A percentile compares a stretch with the other conserved stretches of the same genome.
phyloP scores from a whole-genome alignment of 495 filamentous ascomycete genomes.

The Cercophora sp. region DNA sequence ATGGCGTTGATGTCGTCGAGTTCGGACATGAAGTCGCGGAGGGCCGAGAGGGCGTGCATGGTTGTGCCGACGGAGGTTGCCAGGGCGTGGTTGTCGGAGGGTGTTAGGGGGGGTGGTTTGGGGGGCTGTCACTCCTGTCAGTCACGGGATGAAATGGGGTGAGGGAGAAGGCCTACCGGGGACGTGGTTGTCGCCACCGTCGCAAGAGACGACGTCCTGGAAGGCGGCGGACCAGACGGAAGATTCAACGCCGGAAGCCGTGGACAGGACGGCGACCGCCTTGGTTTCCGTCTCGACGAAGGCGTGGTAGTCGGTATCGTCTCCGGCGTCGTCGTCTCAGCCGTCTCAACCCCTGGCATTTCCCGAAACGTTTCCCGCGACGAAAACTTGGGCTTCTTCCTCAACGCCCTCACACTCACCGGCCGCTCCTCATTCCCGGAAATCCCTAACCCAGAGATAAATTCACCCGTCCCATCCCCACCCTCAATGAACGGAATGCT shows the following conservation, averaged over 20 bases:
- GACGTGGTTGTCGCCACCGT: neutral
- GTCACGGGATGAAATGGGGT: too few species aligned
- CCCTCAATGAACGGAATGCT: neutral
- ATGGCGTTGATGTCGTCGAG: neutral
- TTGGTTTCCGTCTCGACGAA: too few species aligned
- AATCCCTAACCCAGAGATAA: too few species aligned
- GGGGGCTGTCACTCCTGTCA: too few species aligned
- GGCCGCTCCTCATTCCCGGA: neutral
- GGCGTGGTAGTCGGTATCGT: too few species aligned
- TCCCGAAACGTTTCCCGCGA: too few species aligned
- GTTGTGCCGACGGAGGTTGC: neutral
- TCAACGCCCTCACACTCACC: neutral
- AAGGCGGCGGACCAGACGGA: too few species aligned
- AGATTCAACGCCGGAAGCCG: too few species aligned
- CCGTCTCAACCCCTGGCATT: too few species aligned
- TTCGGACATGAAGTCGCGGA: conserved; percentile 7
- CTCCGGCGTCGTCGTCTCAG: too few species aligned
- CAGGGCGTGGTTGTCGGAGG: neutral
- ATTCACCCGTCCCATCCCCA: neutral
- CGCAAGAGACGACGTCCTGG: too few species aligned
- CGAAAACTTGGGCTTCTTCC: neutral
- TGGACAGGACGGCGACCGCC: too few species aligned
- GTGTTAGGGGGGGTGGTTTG: neutral
- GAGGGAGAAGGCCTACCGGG: neutral
- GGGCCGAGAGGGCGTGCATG: neutral